Percentiles rank a stretch among this genome's conserved stretches.
phyloP scores from a whole-genome alignment of 2,329 filamentous ascomycete species.

The Verticillium nonalfalfae region DNA sequence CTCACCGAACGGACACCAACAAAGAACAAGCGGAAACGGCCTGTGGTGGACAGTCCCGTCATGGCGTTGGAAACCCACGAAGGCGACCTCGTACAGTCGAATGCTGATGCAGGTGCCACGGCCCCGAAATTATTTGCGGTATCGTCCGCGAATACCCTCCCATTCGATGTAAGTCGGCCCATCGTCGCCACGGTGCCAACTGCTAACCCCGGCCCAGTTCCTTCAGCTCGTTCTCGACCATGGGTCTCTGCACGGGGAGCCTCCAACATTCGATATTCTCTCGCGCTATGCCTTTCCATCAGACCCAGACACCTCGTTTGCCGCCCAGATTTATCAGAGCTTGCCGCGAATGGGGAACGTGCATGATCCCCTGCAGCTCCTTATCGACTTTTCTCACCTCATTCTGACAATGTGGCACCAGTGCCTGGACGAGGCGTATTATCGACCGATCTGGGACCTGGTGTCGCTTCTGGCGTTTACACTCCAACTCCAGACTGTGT shows the following conservation, averaged over 20 bases:
- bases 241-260: constrained; percentile 43
- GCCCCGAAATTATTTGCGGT: not conserved
- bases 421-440: constrained; percentile 58
- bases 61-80: constrained; percentile 50
- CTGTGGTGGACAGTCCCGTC: constrained; percentile 58
- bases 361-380: constrained; percentile 45
- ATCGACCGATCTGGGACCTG: constrained; percentile 58
- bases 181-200: not conserved
- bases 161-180: constrained; percentile 36
- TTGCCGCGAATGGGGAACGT: constrained; percentile 51
- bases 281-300: constrained; percentile 61
- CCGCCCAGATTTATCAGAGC: constrained; percentile 61
- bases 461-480: constrained; percentile 59
- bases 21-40: constrained; percentile 66
- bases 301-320: constrained; percentile 52
- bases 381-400: constrained; percentile 57
- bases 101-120: constrained; percentile 15
- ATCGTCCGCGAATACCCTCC: constrained; percentile 13
- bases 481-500: constrained; percentile 53
- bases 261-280: constrained; percentile 62
- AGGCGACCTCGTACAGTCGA: constrained; percentile 31
- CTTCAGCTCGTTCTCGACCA: constrained; percentile 61
- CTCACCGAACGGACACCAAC: constrained; percentile 54
- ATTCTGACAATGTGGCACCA: constrained; percentile 62
- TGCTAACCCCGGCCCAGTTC: constrained; percentile 33